phyloP scores from a whole-genome alignment of 495 filamentous ascomycete species.

The Acidiella bohemica region DNA sequence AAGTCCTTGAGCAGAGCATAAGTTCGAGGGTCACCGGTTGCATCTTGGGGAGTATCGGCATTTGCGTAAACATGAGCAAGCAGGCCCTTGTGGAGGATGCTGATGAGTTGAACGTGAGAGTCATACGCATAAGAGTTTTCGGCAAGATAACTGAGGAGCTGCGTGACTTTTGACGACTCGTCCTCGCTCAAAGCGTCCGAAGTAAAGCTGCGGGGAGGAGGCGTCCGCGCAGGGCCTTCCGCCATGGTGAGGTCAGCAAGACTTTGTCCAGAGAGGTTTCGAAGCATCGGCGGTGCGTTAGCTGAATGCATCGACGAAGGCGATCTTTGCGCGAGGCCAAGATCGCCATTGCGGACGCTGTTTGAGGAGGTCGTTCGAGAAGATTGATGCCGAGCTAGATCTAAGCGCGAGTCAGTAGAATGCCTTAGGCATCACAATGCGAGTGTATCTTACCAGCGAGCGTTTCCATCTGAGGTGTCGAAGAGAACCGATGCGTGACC shows the following conservation, averaged over 20 bases:
- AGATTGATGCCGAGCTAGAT: conserved; percentile 46
- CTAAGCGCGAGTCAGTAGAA: conserved; percentile 21
- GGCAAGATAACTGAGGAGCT: conserved; percentile 41
- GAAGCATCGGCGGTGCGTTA: conserved; percentile 37
- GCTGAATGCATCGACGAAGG: conserved; percentile 28
- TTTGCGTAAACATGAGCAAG: conserved; percentile 40
- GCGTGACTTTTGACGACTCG: conserved; percentile 40
- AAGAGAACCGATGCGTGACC: conserved; percentile 31
- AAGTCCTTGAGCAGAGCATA: conserved; percentile 52
- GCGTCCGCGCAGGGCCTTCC: conserved; percentile 36
- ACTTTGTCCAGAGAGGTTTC: conserved; percentile 41
- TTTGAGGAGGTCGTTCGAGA: conserved; percentile 33
- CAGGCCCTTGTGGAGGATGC: conserved; percentile 50
- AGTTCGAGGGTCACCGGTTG: conserved; percentile 31
- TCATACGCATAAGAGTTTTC: conserved; percentile 53
- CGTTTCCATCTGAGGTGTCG: conserved; percentile 51
- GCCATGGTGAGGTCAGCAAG: conserved; percentile 45
- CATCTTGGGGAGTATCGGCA: conserved; percentile 21
- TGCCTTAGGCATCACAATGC: not conserved
- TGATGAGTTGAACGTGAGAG: conserved; percentile 50
- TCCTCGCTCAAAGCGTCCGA: conserved; percentile 38
- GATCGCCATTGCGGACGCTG: conserved; percentile 35
- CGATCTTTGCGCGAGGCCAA: conserved; percentile 38
- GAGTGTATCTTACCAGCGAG: conserved; percentile 34
- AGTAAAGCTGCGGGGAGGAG: conserved; percentile 35